Evolutionary conservation across 768 basidiomycete genomes (phyloP).

Genomic region (Ramaria sp.): DNA sequence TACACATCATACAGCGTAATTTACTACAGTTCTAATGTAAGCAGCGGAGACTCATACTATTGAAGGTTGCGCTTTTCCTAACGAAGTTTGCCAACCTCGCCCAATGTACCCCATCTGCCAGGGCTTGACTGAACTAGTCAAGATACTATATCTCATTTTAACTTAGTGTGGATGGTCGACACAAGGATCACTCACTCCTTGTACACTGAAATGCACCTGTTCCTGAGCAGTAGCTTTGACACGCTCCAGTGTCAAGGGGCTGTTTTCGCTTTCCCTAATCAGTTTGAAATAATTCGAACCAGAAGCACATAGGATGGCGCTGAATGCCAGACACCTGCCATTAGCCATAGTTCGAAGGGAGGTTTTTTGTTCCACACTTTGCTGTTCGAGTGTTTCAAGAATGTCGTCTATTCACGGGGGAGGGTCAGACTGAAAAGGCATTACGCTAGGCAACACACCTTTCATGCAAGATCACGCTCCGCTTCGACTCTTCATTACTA

Average conservation of each 20-base stretch:
- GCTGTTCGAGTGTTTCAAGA: constrained; percentile 44
- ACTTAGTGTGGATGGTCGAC: not conserved
- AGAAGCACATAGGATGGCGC: not conserved
- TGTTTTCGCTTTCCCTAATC: constrained; percentile 56
- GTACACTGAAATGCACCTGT: constrained; percentile 76
- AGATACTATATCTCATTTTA: constrained; percentile 35
- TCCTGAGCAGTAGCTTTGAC: constrained; percentile 63
- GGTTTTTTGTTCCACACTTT: constrained; percentile 51
- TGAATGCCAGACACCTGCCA: constrained; percentile 9
- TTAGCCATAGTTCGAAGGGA: constrained; percentile 34
- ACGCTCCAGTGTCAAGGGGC: constrained; percentile 51
- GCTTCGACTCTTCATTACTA: constrained; percentile 43
- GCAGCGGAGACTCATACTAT: constrained; percentile 42
- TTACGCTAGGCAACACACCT: constrained; percentile 28
- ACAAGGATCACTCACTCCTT: constrained; percentile 37
- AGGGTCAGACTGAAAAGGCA: not conserved
- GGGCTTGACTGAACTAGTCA: constrained; percentile 77
- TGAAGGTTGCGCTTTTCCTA: constrained; percentile 70
- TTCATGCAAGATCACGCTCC: constrained; percentile 39
- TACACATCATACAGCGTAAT: constrained; percentile 56
- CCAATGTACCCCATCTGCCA: constrained; percentile 76
- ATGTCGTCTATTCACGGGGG: constrained; percentile 45
- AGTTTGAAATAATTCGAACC: constrained; percentile 31
- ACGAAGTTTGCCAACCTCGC: constrained; percentile 73
- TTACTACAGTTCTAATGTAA: constrained; percentile 34